These are phyloP conservation scores for Leucocoprinus birnbaumii DNA, from an alignment of 768 basidiomycete genomes.

Conservation along the genomic window DNA sequence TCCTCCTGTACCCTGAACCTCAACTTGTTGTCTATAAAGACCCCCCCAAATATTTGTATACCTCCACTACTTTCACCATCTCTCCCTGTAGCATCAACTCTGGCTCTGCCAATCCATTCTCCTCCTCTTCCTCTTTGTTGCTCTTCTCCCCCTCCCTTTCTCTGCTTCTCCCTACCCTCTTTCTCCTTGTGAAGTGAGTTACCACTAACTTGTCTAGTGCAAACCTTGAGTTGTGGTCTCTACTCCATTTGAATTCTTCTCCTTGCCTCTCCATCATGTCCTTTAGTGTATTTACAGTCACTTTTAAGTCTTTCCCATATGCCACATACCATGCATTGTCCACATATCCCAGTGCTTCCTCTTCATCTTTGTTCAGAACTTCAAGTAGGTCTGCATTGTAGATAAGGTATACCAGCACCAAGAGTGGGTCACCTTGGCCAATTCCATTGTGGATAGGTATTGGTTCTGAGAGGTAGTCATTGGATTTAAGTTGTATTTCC, in stretches of 20 bases:
- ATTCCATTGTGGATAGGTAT: constrained; percentile 20
- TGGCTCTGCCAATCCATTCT: too few relatives aligned
- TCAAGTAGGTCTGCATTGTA: constrained; percentile 23
- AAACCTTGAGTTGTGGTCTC: constrained; percentile 25
- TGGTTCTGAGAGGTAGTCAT: constrained; percentile 21
- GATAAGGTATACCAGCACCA: constrained; percentile 23
- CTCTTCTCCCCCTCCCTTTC: neutral
- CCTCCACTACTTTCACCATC: constrained; percentile 11
- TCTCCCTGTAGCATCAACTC: constrained; percentile 9
- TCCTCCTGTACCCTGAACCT: constrained; percentile 12
- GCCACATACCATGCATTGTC: constrained; percentile 27
- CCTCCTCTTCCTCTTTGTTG: neutral
- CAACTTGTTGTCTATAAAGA: constrained; percentile 20
- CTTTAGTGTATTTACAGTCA: constrained; percentile 16
- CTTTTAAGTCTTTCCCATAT: constrained; percentile 17
- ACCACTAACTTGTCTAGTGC: constrained; percentile 27
- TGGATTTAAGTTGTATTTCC: constrained; percentile 17
- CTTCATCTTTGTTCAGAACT: neutral
- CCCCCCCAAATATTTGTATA: constrained; percentile 26
- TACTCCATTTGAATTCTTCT: constrained; percentile 25
- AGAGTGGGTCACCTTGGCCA: constrained; percentile 24
- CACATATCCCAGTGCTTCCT: constrained; percentile 24
- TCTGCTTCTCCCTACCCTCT: constrained; percentile 6
- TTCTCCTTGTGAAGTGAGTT: constrained; percentile 26
- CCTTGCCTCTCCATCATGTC: constrained; percentile 22